Evolutionary conservation across 331 rosid genomes (phyloP), one percentile per base, ranked within the genome.

Genomic region (Malus hybrid): DNA sequence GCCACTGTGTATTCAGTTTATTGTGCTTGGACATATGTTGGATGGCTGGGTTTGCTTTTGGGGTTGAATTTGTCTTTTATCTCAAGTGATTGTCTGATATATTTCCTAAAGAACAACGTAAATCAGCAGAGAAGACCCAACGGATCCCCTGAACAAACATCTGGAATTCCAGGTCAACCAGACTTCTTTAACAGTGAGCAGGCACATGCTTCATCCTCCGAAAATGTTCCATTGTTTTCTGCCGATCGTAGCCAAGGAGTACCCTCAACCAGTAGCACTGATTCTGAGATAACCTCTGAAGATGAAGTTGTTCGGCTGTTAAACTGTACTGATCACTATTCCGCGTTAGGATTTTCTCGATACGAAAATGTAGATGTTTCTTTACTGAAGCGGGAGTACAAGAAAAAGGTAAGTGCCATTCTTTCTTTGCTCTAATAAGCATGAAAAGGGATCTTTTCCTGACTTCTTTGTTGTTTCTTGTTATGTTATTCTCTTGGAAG

Each of bases 241-340:
- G 68, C 78, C 11, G 93, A 90, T 81, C 97, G 93, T 48, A 81
- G 83, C 82, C 79, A 89, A 10, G 97, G 96, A 82, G 85, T 70
- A 81, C 87, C 99, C 74, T 95, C 99, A 46, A 95, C 97, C 69
- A 90, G 97, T 75, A 96, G 97, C 74, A 74, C 67, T 70, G 99
- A 90, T 73, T 83, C 91, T 29, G 98, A 91, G 80, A 56, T 86
- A 70, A 85, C 89, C 66, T 94, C 97, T 77, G 99, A 95, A 83
- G 97, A 95, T 79, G 99, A 95, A 87, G 87, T 92, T 67, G 82
- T 92, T 67, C 97, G 97, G 67, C 83, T 95, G 86, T 86, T 95
- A 85, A 90, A 88, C 85, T 88, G 99, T 81, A 82, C 85, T 27
- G 99, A 95, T 83, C 97, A 90, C 81, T 95, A 95, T 85, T 80